Conservation (phyloP, 2,329 filamentous ascomycete genomes). For the Colletotrichum orchidophilum region DNA sequence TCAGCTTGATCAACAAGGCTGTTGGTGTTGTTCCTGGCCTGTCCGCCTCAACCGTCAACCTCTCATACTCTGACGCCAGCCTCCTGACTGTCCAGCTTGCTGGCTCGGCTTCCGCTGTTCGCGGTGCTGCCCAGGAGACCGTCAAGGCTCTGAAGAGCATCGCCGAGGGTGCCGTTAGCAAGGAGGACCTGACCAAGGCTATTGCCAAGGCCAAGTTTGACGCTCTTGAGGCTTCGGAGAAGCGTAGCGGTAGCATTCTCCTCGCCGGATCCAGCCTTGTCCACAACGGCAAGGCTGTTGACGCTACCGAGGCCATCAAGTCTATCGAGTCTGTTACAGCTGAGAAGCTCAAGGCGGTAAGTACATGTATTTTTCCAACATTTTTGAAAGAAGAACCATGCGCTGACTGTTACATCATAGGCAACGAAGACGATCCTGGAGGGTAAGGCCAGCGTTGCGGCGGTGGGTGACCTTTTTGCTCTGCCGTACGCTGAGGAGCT, state of each 20-base stretch:
- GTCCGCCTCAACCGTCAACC: conserved; percentile 77
- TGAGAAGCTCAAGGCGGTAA: conserved; percentile 86
- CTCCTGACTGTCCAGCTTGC: conserved; percentile 85
- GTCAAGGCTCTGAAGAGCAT: conserved; percentile 86
- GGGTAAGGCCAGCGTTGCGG: conserved; percentile 86
- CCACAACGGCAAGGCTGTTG: conserved; percentile 82
- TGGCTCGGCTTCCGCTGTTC: conserved; percentile 78
- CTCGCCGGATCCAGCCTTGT: conserved; percentile 86
- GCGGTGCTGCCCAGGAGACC: conserved; percentile 77
- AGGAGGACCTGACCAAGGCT: conserved; percentile 92
- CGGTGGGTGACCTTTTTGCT: conserved; percentile 90
- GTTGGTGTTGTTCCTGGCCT: conserved; percentile 72
- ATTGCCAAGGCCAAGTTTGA: conserved; percentile 93
- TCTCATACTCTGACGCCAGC: conserved; percentile 92
- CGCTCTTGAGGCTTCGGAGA: conserved; percentile 83
- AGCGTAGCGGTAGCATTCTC: conserved; percentile 79
- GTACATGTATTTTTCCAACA: conserved; percentile 44
- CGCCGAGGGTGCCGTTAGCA: conserved; percentile 76
- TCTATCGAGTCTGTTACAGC: conserved; percentile 82
- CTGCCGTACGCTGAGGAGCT: conserved; percentile 95
- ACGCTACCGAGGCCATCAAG: conserved; percentile 83
- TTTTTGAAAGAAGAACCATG: conserved; percentile 28
- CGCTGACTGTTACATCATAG: conserved; percentile 58
- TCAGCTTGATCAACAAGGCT: conserved; percentile 88
- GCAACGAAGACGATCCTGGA: conserved; percentile 88